Evolutionary conservation across 2,329 filamentous ascomycete species (phyloP), one percentile per base, ranked within the genome.

Genomic region (Aspergillus melleus): DNA sequence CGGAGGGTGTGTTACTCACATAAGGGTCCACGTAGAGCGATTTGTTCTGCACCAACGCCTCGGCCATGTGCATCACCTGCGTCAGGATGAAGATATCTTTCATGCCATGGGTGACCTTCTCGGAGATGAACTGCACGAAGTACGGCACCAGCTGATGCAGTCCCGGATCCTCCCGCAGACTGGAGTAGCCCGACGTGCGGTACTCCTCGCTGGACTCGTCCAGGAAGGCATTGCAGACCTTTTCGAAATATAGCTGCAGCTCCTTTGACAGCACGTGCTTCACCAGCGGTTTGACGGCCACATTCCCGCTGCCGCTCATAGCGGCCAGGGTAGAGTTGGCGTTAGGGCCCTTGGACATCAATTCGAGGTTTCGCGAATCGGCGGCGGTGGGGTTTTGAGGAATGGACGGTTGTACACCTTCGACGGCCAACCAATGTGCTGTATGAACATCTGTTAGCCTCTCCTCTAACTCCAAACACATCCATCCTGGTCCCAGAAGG

Each of bases 181-280:
- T 96, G 55, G 91, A 89, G 36, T 97, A 84, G 0, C 92, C 95
- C 0, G 95, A 92, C 53, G 90, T 87, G 55, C 94, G 89, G 72
- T 96, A 88, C 64, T 96, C 90, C 64, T 96, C 92, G 14, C 91
- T 91, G 54, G 88, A 88, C 66, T 96, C 91, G 75, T 98, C 92
- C 61, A 97, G 84, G 51, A 99, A 85, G 11, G 95, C 94, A 54
- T 86, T 86, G 74, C 92, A 93, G 60, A 98, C 92, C 76, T 96
- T 96, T 73, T 97, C 92, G 72, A 98, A 99, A 80, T 97, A 97
- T 36, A 98, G 86, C 64, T 96, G 92, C 22, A 98, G 86, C 78
- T 99, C 95, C 77, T 96, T 96, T 65, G 92, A 96, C 49, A 99
- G 86, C 52, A 97, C 90, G 73, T 99, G 95, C 78, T 98, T 98